phyloP scores from a whole-genome alignment of 2,329 filamentous ascomycete genomes.

The Cladosporium sp. region DNA sequence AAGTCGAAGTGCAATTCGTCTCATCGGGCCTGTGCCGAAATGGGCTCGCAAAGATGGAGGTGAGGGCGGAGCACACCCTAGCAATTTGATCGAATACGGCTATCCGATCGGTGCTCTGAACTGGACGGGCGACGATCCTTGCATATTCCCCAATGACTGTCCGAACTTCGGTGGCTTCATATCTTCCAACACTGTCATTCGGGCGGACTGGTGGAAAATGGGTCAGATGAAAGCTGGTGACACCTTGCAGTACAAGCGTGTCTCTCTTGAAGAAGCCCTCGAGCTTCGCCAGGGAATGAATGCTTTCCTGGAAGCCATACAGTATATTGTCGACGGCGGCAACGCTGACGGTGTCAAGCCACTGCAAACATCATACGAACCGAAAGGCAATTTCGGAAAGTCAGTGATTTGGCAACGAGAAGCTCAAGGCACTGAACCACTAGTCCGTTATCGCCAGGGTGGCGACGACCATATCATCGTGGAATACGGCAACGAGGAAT shows the following conservation, averaged over 20 bases:
- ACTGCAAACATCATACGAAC: constrained; percentile 23
- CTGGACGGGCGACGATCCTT: constrained; percentile 58
- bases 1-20: constrained; percentile 56
- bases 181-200: constrained; percentile 52
- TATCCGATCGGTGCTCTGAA: constrained; percentile 57
- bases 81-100: constrained; percentile 51
- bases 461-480: constrained; percentile 51
- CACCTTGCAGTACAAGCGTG: constrained; percentile 47
- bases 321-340: constrained; percentile 35
- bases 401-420: constrained; percentile 29
- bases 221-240: constrained; percentile 60
- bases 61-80: constrained; percentile 59
- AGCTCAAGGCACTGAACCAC: constrained; percentile 25
- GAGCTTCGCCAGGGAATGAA: constrained; percentile 41
- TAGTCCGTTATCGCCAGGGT: constrained; percentile 34
- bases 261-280: constrained; percentile 51
- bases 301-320: constrained; percentile 42
- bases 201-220: constrained; percentile 58
- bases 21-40: constrained; percentile 55
- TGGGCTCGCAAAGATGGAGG: constrained; percentile 59
- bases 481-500: constrained; percentile 54
- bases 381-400: constrained; percentile 24
- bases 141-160: constrained; percentile 56
- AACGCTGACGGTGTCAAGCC: constrained; percentile 32
- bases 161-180: constrained; percentile 61